Evolutionary conservation across 73 alveolate genomes (phyloP).

Genomic region (Breviolum minutum): DNA sequence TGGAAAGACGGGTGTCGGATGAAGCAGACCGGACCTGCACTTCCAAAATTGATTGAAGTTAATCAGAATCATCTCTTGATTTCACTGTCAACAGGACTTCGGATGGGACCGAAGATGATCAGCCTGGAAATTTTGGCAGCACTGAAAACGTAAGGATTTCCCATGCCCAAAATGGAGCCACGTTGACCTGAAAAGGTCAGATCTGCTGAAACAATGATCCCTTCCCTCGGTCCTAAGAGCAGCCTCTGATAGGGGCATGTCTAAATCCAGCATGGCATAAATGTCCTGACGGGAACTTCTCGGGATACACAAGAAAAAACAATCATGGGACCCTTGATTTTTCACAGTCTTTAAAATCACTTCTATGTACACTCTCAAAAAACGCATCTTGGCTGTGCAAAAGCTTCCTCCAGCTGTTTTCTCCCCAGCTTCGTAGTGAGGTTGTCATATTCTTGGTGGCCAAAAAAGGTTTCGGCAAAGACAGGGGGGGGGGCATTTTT

Average conservation of each 20-base stretch:
- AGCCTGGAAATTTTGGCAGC: not conserved
- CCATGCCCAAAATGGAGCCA: not conserved
- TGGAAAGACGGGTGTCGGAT: no score
- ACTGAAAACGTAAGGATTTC: not conserved
- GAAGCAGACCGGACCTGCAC: no score
- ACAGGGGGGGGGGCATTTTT: no score
- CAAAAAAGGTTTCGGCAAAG: not conserved
- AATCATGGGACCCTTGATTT: not conserved
- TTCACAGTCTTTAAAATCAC: no score
- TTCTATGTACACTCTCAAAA: not conserved
- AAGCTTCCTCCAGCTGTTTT: constrained; percentile 68
- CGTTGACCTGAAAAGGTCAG: no score
- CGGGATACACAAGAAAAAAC: not conserved
- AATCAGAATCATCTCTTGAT: no score
- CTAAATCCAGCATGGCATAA: constrained; percentile 94
- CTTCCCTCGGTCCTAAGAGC: constrained; percentile 53
- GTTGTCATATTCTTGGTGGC: constrained; percentile 61
- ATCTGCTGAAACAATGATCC: not conserved
- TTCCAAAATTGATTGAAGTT: no score
- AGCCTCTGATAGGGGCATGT: constrained; percentile 91
- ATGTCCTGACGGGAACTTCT: not conserved
- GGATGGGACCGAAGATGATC: not conserved
- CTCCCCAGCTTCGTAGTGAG: constrained; percentile 46
- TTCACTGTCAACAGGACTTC: no score
- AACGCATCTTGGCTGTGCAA: no score